Conservation (phyloP, 192 early-diverging fungal genomes). For the Coemansia erecta region DNA sequence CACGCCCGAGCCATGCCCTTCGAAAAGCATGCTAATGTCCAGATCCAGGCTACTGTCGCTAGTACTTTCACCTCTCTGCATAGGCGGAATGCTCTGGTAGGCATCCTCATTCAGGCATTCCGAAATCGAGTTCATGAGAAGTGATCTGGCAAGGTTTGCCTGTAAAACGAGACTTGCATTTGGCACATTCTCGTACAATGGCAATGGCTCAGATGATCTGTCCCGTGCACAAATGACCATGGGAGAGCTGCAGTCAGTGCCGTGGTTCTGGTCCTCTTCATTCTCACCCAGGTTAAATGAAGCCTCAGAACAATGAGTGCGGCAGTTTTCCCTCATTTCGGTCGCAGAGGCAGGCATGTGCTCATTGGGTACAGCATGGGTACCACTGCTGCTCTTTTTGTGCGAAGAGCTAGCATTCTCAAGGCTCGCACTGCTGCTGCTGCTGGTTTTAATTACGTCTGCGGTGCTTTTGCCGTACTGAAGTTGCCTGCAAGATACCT, state of each 20-base stretch:
- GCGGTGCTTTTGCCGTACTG: background rate
- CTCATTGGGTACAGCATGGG: no score
- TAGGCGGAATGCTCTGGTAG: background rate
- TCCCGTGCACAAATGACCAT: background rate
- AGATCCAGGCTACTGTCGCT: constrained; percentile 12
- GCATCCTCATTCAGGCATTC: constrained; percentile 6
- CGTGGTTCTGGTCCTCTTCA: no score
- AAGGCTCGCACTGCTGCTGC: background rate
- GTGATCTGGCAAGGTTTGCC: constrained; percentile 4
- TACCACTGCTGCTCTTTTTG: no score
- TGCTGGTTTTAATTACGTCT: background rate
- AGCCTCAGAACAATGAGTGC: no score
- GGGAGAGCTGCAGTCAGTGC: no score
- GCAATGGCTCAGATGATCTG: background rate
- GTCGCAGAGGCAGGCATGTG: no score
- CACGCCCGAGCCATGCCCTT: constrained; percentile 9
- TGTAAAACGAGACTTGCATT: background rate
- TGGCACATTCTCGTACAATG: background rate
- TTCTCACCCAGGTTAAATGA: no score
- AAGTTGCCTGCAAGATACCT: background rate
- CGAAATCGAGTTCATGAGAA: constrained; percentile 4
- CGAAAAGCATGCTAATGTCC: constrained; percentile 37
- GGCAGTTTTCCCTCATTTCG: no score
- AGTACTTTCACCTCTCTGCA: background rate
- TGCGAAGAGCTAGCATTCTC: no score